Conservation (phyloP, 2,329 filamentous ascomycete genomes). For the Fusarium sp. region DNA sequence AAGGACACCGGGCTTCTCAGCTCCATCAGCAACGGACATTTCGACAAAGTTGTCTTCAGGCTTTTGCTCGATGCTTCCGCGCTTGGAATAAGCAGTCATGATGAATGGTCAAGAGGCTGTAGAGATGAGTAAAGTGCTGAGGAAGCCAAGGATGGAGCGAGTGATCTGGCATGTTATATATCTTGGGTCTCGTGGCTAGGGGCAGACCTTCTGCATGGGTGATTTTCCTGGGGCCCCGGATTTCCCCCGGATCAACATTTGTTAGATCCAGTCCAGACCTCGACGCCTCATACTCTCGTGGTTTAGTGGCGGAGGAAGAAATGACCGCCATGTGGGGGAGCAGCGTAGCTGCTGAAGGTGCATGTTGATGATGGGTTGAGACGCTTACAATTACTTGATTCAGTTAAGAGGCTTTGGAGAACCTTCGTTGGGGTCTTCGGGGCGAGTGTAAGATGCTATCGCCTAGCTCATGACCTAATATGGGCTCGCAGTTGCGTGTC, state of each 20-base stretch:
- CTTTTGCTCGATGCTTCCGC: slow-evolving; percentile 38
- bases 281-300: background rate
- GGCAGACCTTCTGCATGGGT: background rate
- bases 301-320: slow-evolving; percentile 27
- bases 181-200: background rate
- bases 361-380: background rate
- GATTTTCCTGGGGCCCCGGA: slow-evolving; percentile 22
- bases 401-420: background rate
- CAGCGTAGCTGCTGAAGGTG: background rate
- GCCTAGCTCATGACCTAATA: background rate
- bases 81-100: slow-evolving; percentile 28
- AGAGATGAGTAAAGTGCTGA: background rate
- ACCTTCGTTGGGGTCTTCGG: background rate
- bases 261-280: background rate
- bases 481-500: too few relatives aligned
- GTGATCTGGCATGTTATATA: slow-evolving; percentile 9
- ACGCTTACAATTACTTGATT: background rate
- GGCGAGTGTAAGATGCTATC: too few relatives aligned
- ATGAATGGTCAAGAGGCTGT: background rate
- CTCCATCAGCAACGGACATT: slow-evolving; percentile 17
- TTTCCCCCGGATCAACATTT: slow-evolving; percentile 16
- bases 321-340: background rate
- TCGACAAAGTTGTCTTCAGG: slow-evolving; percentile 39
- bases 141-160: background rate
- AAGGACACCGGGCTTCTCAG: slow-evolving; percentile 38